phyloP scores from a whole-genome alignment of 2,329 filamentous ascomycete genomes.

The Aspergillus japonicus region DNA sequence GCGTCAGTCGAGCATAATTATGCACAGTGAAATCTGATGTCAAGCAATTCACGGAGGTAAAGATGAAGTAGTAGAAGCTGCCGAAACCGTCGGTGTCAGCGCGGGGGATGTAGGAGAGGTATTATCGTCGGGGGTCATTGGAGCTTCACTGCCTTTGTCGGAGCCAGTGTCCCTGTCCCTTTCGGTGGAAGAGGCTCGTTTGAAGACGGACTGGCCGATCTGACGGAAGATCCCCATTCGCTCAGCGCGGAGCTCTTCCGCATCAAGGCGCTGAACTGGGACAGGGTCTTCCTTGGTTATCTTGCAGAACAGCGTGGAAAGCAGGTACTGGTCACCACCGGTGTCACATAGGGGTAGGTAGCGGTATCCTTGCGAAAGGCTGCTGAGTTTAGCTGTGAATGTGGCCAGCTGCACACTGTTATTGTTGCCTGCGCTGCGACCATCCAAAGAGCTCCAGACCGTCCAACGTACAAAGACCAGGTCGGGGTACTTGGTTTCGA shows the following conservation, averaged over 20 bases:
- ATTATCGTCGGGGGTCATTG: slow-evolving; percentile 32
- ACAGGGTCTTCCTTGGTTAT: slow-evolving; percentile 64
- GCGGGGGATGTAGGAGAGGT: slow-evolving; percentile 31
- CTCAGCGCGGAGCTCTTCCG: slow-evolving; percentile 42
- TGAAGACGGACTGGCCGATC: slow-evolving; percentile 47
- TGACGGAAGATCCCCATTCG: slow-evolving; percentile 43
- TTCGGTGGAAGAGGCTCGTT: slow-evolving; percentile 42
- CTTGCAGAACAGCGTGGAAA: slow-evolving; percentile 90
- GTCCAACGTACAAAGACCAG: slow-evolving; percentile 92
- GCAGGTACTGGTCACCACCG: slow-evolving; percentile 88
- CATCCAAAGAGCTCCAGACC: slow-evolving; percentile 81
- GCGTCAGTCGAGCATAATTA: neutral
- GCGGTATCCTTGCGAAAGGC: slow-evolving; percentile 86
- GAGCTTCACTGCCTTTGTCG: slow-evolving; percentile 30
- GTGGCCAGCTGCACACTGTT: slow-evolving; percentile 69
- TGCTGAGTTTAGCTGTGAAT: slow-evolving; percentile 89
- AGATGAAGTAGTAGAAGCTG: slow-evolving; percentile 39
- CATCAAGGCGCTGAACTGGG: slow-evolving; percentile 39
- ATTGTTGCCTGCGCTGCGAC: slow-evolving; percentile 65
- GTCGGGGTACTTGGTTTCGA: slow-evolving; percentile 92
- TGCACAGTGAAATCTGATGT: neutral
- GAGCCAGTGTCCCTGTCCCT: slow-evolving; percentile 34
- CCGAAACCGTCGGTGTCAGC: slow-evolving; percentile 37
- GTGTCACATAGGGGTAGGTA: slow-evolving; percentile 86
- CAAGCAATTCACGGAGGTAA: slow-evolving; percentile 14